Evolutionary conservation across 2,329 filamentous ascomycete genomes (phyloP).

Genomic region (Intubia oerlemansii): DNA sequence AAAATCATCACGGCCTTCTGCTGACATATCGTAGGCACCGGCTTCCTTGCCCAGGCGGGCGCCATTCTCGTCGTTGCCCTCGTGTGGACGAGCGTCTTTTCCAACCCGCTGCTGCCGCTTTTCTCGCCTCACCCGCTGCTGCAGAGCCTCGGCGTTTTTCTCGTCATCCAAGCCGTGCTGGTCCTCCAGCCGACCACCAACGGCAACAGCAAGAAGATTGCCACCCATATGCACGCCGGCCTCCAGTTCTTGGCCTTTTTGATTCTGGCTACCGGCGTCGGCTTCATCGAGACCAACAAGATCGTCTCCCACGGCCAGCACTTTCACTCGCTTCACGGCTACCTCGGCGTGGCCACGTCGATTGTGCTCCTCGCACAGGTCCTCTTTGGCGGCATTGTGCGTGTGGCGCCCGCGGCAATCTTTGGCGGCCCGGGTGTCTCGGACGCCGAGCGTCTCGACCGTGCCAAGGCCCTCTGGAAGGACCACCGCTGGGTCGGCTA

Average conservation of each 20-base stretch:
- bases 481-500: slow-evolving; percentile 73
- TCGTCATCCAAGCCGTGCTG: slow-evolving; percentile 61
- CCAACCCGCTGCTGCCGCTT: slow-evolving; percentile 41
- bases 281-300: slow-evolving; percentile 73
- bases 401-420: slow-evolving; percentile 41
- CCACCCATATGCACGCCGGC: slow-evolving; percentile 40
- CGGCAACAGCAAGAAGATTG: slow-evolving; percentile 44
- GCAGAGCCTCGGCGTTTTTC: slow-evolving; percentile 43
- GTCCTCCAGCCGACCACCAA: slow-evolving; percentile 76
- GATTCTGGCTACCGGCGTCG: slow-evolving; percentile 40
- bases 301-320: slow-evolving; percentile 41
- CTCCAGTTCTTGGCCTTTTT: slow-evolving; percentile 47
- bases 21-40: slow-evolving; percentile 43
- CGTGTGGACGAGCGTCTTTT: slow-evolving; percentile 60
- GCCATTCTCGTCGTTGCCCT: slow-evolving; percentile 53
- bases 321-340: slow-evolving; percentile 64
- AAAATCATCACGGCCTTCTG: slow-evolving; percentile 1
- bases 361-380: slow-evolving; percentile 52
- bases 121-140: slow-evolving; percentile 78
- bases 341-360: slow-evolving; percentile 60
- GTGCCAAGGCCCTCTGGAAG: slow-evolving; percentile 72
- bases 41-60: slow-evolving; percentile 58
- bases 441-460: slow-evolving; percentile 25
- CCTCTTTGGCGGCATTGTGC: slow-evolving; percentile 63
- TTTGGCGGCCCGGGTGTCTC: slow-evolving; percentile 56